A percentile compares a stretch with the other conserved stretches of the same genome.
These are phyloP conservation scores for Penicillium sp. DNA, from an alignment of 2,329 filamentous ascomycete genomes.

Conservation along the genomic window DNA sequence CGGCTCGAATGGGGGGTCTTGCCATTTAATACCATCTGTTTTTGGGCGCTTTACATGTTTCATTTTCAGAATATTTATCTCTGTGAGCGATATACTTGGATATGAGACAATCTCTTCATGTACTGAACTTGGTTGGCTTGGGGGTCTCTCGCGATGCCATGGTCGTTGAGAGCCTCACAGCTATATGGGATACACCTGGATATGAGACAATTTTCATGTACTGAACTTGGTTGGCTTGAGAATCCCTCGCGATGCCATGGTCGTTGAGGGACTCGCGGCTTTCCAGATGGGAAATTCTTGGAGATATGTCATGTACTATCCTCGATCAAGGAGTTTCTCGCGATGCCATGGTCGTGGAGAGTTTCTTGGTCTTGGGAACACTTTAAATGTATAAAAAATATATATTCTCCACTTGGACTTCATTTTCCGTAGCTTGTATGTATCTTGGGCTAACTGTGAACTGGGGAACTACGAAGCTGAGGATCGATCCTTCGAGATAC, in stretches of 20 bases:
- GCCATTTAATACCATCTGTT: neutral
- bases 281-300: neutral
- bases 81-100: neutral
- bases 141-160: neutral
- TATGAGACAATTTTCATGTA: neutral
- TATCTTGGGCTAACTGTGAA: neutral
- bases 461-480: neutral
- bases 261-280: neutral
- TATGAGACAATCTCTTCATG: neutral
- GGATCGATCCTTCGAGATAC: neutral
- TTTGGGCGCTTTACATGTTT: neutral
- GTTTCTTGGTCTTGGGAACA: neutral
- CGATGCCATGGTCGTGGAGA: constrained; percentile 2
- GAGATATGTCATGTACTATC: neutral
- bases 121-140: neutral
- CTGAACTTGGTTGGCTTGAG: neutral
- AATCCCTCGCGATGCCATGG: neutral
- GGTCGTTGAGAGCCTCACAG: neutral
- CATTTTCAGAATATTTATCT: neutral
- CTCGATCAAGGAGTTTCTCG: neutral
- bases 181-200: neutral
- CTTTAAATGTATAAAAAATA: neutral
- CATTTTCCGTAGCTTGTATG: neutral
- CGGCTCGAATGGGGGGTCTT: constrained; percentile 22
- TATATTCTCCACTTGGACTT: neutral